Base-by-base conservation (phyloP, 2,329 filamentous ascomycete species). In the Xylariomycetidae sp. region DNA sequence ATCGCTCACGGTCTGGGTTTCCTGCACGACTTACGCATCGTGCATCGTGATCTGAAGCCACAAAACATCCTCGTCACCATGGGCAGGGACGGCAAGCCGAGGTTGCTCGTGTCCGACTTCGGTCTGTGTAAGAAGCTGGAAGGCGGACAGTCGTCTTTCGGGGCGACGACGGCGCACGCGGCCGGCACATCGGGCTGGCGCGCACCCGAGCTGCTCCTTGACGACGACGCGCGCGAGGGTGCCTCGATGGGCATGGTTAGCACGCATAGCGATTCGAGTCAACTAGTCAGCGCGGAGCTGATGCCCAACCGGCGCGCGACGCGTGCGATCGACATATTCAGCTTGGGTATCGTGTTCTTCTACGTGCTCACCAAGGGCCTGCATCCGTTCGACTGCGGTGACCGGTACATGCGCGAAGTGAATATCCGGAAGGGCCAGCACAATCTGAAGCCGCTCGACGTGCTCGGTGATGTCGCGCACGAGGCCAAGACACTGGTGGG, bases 41-140 rank as follows among this genome's bases (percentile, higher is more conserved):
- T 98, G 3, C 92, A 98, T 58, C 85, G 92, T 33, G 92, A 98
- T 54, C 76, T 98, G 51, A 98, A 98, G 58, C 92, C 92, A 1
- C 92, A 98, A 53, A 98, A 98, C 49, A 97, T 98, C 31, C 71
- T 98, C 2, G 88, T 97, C 38, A 77, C 80, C 20, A 80, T 82
- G 66, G 80, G 74, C 46, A 80, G 82, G 48, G 73, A 80, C 38
- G 77, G 77, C 26, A 77, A 72, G 22, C 82, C 88, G 16, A 82
- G 90, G n/a, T 72, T 98, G 23, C 77, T 98, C 4, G 95, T 98
- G 22, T 97, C 92, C 0, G 92, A 98, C 59, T 98, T 98, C 62
- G 92, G 92, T 5, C 76, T 98, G 1, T 97, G 92, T 60, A 98
- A 97, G 70, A 97, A 96, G 54, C 68, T 98, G 12, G 92, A 96